Conservation (phyloP, 2,329 filamentous ascomycete genomes). For the Pseudogymnoascus sp. region DNA sequence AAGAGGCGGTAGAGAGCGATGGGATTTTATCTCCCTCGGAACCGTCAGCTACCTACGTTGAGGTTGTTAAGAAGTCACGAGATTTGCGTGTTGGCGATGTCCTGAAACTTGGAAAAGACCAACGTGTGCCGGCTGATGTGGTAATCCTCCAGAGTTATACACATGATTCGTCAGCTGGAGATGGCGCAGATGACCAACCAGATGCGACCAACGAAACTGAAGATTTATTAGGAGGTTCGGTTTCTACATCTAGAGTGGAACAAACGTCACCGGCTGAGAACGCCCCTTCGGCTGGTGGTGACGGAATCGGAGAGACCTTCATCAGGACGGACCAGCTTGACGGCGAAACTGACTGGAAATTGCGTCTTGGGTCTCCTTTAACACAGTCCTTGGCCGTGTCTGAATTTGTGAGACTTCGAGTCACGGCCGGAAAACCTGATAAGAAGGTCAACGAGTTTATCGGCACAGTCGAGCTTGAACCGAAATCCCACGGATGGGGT, state of each 20-base stretch:
- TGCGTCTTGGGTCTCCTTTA: conserved; percentile 78
- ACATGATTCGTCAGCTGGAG: conserved; percentile 43
- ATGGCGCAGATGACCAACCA: conserved; percentile 19
- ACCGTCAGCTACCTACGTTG: conserved; percentile 50
- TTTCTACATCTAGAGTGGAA: conserved; percentile 28
- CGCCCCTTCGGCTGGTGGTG: conserved; percentile 26
- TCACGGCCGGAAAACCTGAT: conserved; percentile 85
- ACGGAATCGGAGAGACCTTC: conserved; percentile 70
- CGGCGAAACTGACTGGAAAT: conserved; percentile 97
- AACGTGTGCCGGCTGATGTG: conserved; percentile 89
- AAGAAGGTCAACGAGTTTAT: conserved; percentile 92
- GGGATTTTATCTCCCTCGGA: conserved; percentile 34
- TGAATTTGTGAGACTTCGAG: conserved; percentile 62
- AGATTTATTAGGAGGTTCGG: conserved; percentile 27
- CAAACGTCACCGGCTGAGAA: conserved; percentile 19
- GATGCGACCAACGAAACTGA: conserved; percentile 22
- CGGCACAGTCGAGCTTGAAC: conserved; percentile 74
- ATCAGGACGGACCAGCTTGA: conserved; percentile 96
- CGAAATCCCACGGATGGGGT: conserved; percentile 44
- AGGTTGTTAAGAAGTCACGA: conserved; percentile 73
- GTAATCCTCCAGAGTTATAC: conserved; percentile 80
- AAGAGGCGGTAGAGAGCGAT: conserved; percentile 46
- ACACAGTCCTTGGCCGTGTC: conserved; percentile 70
- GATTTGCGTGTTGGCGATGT: conserved; percentile 93
- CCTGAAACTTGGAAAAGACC: conserved; percentile 85